Evolutionary conservation across 495 filamentous ascomycete species (phyloP), one percentile per base, ranked within the genome.

Genomic region (Sordaria brevicollis): DNA sequence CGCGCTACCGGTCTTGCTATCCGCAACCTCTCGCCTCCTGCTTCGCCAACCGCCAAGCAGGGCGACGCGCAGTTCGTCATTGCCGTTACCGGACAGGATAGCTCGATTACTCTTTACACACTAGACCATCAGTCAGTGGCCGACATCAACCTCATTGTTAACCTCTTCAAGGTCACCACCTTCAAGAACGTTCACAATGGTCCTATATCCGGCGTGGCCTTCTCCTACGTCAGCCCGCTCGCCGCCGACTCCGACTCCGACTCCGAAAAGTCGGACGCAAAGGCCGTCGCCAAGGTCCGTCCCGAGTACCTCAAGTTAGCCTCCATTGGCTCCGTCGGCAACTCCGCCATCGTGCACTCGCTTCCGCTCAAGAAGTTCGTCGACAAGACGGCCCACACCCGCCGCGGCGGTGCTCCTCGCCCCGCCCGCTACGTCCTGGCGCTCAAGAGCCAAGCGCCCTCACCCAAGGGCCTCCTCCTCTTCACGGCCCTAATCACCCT

Each of bases 291-390:
- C 76, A 4, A 79, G 81, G 65, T 79, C 77, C 31, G 84, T 84
- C 10, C 87, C 90, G 49, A 62, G 70, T 85, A 88, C 71, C 78
- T 97, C 70, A 93, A 92, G 74, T 85, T 99, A 7, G 94, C 93
- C 19, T 95, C 92, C 65, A 89, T 92, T 65, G 76, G 77, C 54
- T 92, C 90, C 71, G 89, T 96, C 77, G 92, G 90, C 69, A 94
- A 93, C 78, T 94, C 91, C 9, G 86, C 93, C 57, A 89, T 93
- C 62, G 90, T 97, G 37, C 92, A 97, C 80, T 91, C 91, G 25
- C 82, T 98, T 71, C 89, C 92, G 0, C 87, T 99, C 33, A 84
- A 77, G 57, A 76, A 74, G 54, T 73, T 77, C 31, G 43, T 78
- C 65, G 78, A 83, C 19, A 86, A 86, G 19, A 84, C 81, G 71